These are phyloP conservation scores for Ceratocystis lukuohia DNA, from an alignment of 2,329 filamentous ascomycete genomes.

Conservation along the genomic window DNA sequence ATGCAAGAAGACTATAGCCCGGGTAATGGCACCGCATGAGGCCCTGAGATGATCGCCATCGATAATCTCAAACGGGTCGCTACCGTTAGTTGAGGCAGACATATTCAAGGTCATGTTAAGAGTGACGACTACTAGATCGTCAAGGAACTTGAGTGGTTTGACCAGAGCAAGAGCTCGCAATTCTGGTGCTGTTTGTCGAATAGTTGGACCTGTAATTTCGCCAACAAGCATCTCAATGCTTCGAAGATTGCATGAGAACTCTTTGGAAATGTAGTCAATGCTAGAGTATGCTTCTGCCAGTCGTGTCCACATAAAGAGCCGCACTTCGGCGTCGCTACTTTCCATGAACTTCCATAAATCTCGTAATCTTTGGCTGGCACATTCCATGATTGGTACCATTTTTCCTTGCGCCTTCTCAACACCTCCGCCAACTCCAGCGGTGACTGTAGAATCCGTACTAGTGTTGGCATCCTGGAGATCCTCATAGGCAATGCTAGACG, in stretches of 20 bases:
- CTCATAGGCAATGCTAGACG: not conserved
- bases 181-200: conserved; percentile 43
- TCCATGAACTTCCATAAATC: conserved; percentile 80
- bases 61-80: conserved; percentile 58
- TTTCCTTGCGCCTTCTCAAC: conserved; percentile 20
- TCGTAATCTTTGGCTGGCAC: conserved; percentile 44
- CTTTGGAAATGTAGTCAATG: conserved; percentile 76
- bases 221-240: conserved; percentile 71
- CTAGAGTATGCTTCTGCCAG: conserved; percentile 78
- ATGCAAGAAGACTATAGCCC: conserved; percentile 62
- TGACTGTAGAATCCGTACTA: not conserved
- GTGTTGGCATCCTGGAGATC: not conserved
- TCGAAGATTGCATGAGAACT: conserved; percentile 73
- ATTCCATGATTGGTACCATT: conserved; percentile 35
- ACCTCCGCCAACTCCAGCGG: not conserved
- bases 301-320: conserved; percentile 78
- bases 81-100: conserved; percentile 33
- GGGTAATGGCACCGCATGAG: conserved; percentile 58
- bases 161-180: conserved; percentile 59
- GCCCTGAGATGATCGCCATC: conserved; percentile 64
- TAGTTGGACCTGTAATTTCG: conserved; percentile 49
- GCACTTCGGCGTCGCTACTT: conserved; percentile 66
- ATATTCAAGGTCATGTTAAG: conserved; percentile 56
- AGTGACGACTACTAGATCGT: conserved; percentile 60
- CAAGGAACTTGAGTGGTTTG: conserved; percentile 63